Conservation (phyloP, 2,329 filamentous ascomycete genomes). For the Leptographium galeiforme region DNA sequence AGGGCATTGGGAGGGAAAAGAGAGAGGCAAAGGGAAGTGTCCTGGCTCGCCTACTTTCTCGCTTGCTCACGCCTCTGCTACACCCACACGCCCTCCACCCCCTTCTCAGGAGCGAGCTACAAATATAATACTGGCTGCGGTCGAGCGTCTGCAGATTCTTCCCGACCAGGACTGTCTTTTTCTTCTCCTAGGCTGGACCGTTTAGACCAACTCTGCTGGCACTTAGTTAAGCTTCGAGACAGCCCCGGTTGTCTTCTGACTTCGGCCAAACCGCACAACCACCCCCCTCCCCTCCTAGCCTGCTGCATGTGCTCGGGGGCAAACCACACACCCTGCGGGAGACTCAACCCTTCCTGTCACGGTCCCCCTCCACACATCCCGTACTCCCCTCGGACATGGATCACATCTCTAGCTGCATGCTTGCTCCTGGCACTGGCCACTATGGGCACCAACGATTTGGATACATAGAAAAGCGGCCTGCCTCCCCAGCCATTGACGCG, state of each 20-base stretch:
- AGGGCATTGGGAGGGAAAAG: background rate
- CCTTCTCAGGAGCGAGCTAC: background rate
- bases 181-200: background rate
- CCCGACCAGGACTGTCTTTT: background rate
- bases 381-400: constrained; percentile 29
- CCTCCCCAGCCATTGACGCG: constrained; percentile 20
- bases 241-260: too few relatives aligned
- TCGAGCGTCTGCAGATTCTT: background rate
- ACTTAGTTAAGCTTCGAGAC: too few relatives aligned
- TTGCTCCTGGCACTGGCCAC: constrained; percentile 30
- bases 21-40: background rate
- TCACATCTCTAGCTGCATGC: constrained; percentile 48
- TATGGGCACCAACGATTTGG: constrained; percentile 22
- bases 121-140: background rate
- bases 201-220: background rate
- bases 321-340: background rate
- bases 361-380: background rate
- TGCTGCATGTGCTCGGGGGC: background rate
- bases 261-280: too few relatives aligned
- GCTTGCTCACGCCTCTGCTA: background rate
- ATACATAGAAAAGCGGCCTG: constrained; percentile 37
- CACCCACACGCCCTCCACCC: background rate
- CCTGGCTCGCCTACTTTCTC: background rate
- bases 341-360: background rate
- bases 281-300: too few relatives aligned